Evolutionary conservation across 495 filamentous ascomycete species (phyloP), one percentile per base, ranked within the genome.

Genomic region (Massariosphaeria phaeospora): DNA sequence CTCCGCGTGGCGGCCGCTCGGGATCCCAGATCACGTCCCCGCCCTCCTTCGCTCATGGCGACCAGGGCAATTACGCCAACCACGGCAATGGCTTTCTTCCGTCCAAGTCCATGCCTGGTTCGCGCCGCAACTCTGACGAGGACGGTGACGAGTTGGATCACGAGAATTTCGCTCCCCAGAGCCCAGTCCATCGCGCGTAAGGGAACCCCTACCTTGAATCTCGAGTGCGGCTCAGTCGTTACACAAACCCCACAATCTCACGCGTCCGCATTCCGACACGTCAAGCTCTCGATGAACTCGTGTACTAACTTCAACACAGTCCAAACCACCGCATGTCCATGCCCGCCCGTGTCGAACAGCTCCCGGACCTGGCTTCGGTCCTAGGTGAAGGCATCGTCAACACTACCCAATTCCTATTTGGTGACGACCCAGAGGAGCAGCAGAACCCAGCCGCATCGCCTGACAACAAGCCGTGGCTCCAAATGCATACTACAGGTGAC

Each of bases 271-370:
- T 52, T 55, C 44, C 48, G 35, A n/a, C 48, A 17, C 47, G 46
- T 53, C 42, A 30, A 44, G 18, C 47, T n/a, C n/a, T n/a, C n/a
- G n/a, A n/a, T n/a, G n/a, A n/a, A n/a, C n/a, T 18, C 31, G 30
- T 26, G 6, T 15, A 33, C 20, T 24, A 26, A 33, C 20, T 49
- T 13, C 17, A 38, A 21, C 18, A 26, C 30, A 91, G 86, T 48
- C 75, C n/a, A n/a, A n/a, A 83, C 46, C 89, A 95, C 66, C 84
- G 90, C 36, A 89, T 91, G 68, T 95, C 89, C 8, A 90, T 96
- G 86, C 90, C 90, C 7, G 82, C 87, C 24, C 85, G 83, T 42
- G 73, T 75, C 33, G 73, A 70, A 21, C 73, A 70, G 18, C 35
- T 73, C 9, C 66, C 74, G 29, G 72, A 74, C 44, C 74, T 76